Evolutionary conservation across 164 flowering plant species (phyloP).

Genomic region (Tetrastigma voinierianum): DNA sequence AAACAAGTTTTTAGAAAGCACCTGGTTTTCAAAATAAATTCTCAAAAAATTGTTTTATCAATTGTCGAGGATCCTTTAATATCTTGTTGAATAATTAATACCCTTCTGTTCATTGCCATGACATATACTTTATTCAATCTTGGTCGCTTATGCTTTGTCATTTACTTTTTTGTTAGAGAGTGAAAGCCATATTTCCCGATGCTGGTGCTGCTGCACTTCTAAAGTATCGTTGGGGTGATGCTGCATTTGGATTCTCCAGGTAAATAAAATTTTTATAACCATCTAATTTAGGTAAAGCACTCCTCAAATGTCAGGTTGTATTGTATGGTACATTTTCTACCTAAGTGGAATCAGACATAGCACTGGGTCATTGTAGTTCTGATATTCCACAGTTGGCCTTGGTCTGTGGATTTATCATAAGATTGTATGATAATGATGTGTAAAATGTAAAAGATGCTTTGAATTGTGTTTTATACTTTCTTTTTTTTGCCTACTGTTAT

Average conservation of each 20-base stretch:
- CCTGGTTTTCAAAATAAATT: too few species aligned
- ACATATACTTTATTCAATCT: not conserved
- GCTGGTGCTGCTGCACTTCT: constrained; percentile 99
- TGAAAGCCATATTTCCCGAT: constrained; percentile 95
- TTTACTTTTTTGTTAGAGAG: constrained; percentile 37
- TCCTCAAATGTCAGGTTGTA: not conserved
- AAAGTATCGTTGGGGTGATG: constrained; percentile 88
- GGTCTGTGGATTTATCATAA: not conserved
- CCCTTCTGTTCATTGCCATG: not conserved
- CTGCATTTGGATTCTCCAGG: constrained; percentile 87
- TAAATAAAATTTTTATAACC: constrained; percentile 18
- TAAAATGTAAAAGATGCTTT: not conserved
- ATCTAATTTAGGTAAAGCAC: not conserved
- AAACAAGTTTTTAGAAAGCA: too few species aligned
- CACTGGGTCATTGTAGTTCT: not conserved
- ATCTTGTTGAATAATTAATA: not conserved
- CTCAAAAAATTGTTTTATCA: too few species aligned
- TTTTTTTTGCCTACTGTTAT: not conserved
- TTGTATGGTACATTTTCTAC: not conserved
- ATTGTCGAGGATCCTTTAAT: too few species aligned
- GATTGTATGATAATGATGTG: not conserved
- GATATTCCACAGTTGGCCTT: not conserved
- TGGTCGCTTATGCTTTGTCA: not conserved
- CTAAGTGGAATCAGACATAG: not conserved
- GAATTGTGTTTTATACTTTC: not conserved